Conservation (phyloP, 2,329 filamentous ascomycete species). For the Ceratocystis cacaofunesta region DNA sequence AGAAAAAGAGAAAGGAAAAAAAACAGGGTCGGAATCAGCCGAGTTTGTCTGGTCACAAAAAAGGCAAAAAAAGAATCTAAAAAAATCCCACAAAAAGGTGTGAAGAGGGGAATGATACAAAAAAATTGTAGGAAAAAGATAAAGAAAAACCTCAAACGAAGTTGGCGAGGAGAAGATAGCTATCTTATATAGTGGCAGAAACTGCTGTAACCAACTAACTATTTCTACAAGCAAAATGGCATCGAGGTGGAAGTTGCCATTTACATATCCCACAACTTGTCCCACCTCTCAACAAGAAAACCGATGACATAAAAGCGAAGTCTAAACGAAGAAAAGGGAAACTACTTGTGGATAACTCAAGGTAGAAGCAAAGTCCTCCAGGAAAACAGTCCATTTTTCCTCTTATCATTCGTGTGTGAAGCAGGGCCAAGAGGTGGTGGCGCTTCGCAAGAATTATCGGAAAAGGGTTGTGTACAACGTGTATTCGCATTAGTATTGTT, state of each 20-base stretch:
- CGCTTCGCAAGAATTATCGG: not conserved
- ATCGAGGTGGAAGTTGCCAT: not conserved
- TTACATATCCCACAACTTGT: not conserved
- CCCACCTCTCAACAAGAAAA: not conserved
- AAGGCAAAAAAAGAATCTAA: conserved; percentile 2
- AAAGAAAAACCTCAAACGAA: not conserved
- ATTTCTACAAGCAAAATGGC: not conserved
- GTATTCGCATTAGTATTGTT: not conserved
- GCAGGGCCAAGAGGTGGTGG: not conserved
- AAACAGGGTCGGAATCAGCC: conserved; percentile 8
- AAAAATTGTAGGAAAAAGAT: not conserved
- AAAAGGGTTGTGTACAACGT: not conserved
- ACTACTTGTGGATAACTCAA: not conserved
- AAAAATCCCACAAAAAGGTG: conserved; percentile 5
- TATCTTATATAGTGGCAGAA: not conserved
- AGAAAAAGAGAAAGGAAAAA: not conserved
- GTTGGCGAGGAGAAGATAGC: not conserved
- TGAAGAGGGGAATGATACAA: not conserved
- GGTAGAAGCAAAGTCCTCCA: not conserved
- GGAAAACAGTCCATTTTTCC: not conserved
- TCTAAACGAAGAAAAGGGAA: not conserved
- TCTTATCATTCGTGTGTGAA: not conserved
- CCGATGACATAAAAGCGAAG: not conserved
- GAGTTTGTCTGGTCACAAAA: conserved; percentile 5
- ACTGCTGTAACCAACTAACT: not conserved